A percentile compares a stretch with the other conserved stretches of the same genome.
These are phyloP conservation scores for Hypoxylon lenormandii DNA, from an alignment of 495 filamentous ascomycete species.

Conservation along the genomic window DNA sequence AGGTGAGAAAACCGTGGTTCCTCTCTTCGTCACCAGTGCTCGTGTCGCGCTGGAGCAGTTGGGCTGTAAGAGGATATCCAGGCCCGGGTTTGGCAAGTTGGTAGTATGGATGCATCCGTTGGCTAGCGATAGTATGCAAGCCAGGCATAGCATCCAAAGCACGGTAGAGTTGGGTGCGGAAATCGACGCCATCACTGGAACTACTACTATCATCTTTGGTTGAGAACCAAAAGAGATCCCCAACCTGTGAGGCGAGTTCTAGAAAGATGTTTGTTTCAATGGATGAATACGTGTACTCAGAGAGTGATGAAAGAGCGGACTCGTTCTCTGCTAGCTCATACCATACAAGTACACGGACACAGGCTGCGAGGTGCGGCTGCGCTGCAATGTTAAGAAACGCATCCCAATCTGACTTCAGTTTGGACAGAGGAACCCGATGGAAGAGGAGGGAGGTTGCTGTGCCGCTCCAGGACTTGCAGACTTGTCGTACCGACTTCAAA, in stretches of 20 bases:
- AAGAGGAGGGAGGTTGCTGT: slow-evolving; percentile 7
- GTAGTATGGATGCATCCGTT: slow-evolving; percentile 11
- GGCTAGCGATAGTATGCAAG: slow-evolving; percentile 5
- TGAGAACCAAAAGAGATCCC: slow-evolving; percentile 20
- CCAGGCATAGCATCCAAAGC: slow-evolving; percentile 17
- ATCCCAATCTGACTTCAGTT: slow-evolving; percentile 11
- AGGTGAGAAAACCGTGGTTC: too few species aligned
- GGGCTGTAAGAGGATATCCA: slow-evolving; percentile 9
- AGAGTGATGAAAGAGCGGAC: too few species aligned
- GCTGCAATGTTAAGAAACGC: slow-evolving; percentile 17
- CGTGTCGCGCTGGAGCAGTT: slow-evolving; percentile 1
- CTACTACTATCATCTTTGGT: too few species aligned
- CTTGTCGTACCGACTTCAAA: too few species aligned
- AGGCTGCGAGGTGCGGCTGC: neutral
- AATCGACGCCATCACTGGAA: neutral
- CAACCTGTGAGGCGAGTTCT: too few species aligned
- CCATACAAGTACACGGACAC: slow-evolving; percentile 12
- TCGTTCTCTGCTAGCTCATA: slow-evolving; percentile 14
- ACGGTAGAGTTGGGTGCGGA: slow-evolving; percentile 5
- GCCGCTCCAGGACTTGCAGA: neutral
- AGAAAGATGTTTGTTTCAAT: too few species aligned
- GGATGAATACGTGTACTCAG: too few species aligned
- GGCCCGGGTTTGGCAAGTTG: slow-evolving; percentile 4
- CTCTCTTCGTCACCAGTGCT: too few species aligned
- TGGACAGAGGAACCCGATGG: slow-evolving; percentile 7